A percentile compares a stretch with the other conserved stretches of the same genome.
phyloP scores from a whole-genome alignment of 192 early-diverging fungal genomes.

The Globomyces pollinis-pini region DNA sequence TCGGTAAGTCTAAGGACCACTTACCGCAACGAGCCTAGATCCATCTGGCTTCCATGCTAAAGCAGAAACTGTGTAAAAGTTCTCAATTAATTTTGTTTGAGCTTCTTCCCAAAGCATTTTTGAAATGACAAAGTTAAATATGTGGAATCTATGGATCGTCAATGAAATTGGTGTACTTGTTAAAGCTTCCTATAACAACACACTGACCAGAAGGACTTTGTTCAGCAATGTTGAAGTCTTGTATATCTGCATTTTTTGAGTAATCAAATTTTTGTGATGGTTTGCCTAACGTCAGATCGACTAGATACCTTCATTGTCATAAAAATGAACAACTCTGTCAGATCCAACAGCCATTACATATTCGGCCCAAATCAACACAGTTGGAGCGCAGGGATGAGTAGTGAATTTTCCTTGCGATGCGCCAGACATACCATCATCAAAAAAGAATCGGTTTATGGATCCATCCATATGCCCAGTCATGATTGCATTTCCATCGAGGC shows the following conservation, averaged over 20 bases:
- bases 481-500: slow-evolving; percentile 49
- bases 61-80: slow-evolving; percentile 51
- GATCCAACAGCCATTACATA: slow-evolving; percentile 42
- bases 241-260: slow-evolving; percentile 42
- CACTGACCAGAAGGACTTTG: slow-evolving; percentile 50
- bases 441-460: slow-evolving; percentile 53
- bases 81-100: slow-evolving; percentile 45
- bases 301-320: slow-evolving; percentile 31
- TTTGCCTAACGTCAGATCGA: slow-evolving; percentile 24
- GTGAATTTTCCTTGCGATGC: slow-evolving; percentile 60
- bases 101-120: slow-evolving; percentile 52
- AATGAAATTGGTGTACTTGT: slow-evolving; percentile 14
- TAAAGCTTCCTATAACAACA: slow-evolving; percentile 49
- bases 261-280: slow-evolving; percentile 53
- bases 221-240: slow-evolving; percentile 46
- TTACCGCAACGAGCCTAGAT: slow-evolving; percentile 45
- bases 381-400: slow-evolving; percentile 38
- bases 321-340: slow-evolving; percentile 48
- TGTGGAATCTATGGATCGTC: slow-evolving; percentile 22
- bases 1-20: slow-evolving; percentile 13
- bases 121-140: slow-evolving; percentile 43
- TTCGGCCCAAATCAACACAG: slow-evolving; percentile 49
- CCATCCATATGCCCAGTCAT: slow-evolving; percentile 56
- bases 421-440: slow-evolving; percentile 56
- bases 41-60: slow-evolving; percentile 60